These are phyloP conservation scores for Dalechampia spathulata DNA, from an alignment of 441 rosid genomes.

Conservation along the genomic window DNA sequence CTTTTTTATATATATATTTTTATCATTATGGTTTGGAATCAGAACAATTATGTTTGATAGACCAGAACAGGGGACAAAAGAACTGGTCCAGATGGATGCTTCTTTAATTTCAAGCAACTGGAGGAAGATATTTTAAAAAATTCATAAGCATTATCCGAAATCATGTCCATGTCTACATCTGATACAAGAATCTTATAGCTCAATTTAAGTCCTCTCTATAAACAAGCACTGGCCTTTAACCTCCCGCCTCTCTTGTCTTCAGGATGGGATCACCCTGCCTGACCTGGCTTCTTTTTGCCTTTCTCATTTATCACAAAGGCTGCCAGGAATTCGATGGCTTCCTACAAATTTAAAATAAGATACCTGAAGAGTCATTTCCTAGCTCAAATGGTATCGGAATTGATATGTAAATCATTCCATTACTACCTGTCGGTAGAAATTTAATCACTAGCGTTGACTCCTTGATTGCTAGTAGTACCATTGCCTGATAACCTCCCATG, in stretches of 20 bases:
- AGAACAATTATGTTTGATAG: too few relatives aligned
- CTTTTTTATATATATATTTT: too few relatives aligned
- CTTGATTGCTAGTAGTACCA: slow-evolving; percentile 19
- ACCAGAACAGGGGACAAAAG: too few relatives aligned
- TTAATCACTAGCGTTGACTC: slow-evolving; percentile 33
- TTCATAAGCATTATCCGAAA: too few relatives aligned
- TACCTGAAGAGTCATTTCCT: background rate
- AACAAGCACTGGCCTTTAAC: slow-evolving; percentile 15
- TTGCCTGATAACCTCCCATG: slow-evolving; percentile 31
- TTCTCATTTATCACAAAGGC: slow-evolving; percentile 28
- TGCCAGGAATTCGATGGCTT: slow-evolving; percentile 41
- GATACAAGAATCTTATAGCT: too few relatives aligned
- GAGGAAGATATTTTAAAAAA: too few relatives aligned
- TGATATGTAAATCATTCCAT: background rate
- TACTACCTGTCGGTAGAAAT: slow-evolving; percentile 40
- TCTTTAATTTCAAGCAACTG: too few relatives aligned
- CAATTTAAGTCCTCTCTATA: slow-evolving; percentile 23
- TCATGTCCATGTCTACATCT: too few relatives aligned
- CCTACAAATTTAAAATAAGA: slow-evolving; percentile 19
- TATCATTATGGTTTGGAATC: too few relatives aligned
- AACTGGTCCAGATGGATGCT: too few relatives aligned
- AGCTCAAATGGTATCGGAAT: background rate
- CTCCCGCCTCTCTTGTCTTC: slow-evolving; percentile 45
- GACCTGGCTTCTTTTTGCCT: slow-evolving; percentile 32
- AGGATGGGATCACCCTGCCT: slow-evolving; percentile 31